Evolutionary conservation across 495 filamentous ascomycete genomes (phyloP).

Genomic region (Schizothecium vesticola): DNA sequence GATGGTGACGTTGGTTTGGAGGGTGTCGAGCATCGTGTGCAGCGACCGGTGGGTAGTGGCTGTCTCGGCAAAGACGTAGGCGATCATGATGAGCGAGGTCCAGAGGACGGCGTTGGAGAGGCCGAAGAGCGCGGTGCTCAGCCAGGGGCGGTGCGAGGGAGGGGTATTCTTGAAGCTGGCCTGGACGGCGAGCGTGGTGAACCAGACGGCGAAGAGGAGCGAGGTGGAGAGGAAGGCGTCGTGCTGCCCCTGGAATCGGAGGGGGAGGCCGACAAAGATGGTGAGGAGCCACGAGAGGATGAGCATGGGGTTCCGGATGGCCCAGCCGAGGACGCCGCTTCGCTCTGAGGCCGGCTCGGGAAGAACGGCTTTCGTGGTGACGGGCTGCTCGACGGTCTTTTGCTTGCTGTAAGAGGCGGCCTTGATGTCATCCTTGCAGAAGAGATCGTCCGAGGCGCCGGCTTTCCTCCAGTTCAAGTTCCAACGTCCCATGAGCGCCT

Average conservation of each 20-base stretch:
- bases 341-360: neutral
- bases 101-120: constrained; percentile 39
- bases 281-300: constrained; percentile 23
- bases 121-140: constrained; percentile 29
- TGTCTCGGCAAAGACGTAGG: constrained; percentile 35
- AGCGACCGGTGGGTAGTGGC: constrained; percentile 23
- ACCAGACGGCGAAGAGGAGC: constrained; percentile 38
- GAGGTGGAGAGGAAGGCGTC: constrained; percentile 31
- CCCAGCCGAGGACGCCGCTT: constrained; percentile 1
- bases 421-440: neutral
- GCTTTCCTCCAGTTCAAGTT: constrained; percentile 5
- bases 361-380: neutral
- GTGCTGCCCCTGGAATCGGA: constrained; percentile 21
- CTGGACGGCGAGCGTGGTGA: constrained; percentile 36
- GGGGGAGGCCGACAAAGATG: constrained; percentile 25
- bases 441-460: neutral
- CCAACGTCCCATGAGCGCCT: constrained; percentile 25
- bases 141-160: constrained; percentile 7
- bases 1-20: constrained; percentile 32
- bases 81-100: constrained; percentile 37
- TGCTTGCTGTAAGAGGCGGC: neutral
- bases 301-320: constrained; percentile 21
- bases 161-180: constrained; percentile 25
- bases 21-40: constrained; percentile 24
- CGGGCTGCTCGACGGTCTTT: neutral